These are phyloP conservation scores for Knoxia roxburghii DNA, from an alignment of 257 asterid species.

Conservation along the genomic window DNA sequence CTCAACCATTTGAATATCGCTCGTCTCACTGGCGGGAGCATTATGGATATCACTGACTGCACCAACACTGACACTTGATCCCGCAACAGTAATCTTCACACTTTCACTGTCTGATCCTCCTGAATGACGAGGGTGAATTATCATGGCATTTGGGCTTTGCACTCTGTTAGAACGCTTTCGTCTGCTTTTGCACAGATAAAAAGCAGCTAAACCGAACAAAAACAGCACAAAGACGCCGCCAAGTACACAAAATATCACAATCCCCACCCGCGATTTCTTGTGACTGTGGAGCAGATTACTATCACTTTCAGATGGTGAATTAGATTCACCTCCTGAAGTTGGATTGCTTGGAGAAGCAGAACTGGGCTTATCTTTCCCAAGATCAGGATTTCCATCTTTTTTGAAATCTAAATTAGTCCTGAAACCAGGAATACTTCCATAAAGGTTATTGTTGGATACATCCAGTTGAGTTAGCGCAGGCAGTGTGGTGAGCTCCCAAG, in stretches of 20 bases:
- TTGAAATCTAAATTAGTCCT: slow-evolving; percentile 47
- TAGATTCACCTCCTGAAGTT: slow-evolving; percentile 24
- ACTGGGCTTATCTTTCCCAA: slow-evolving; percentile 48
- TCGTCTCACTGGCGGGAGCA: slow-evolving; percentile 42
- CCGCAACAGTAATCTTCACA: slow-evolving; percentile 84
- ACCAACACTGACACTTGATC: slow-evolving; percentile 68
- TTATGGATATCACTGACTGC: slow-evolving; percentile 50
- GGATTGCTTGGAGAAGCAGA: slow-evolving; percentile 26
- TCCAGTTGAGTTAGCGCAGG: slow-evolving; percentile 55
- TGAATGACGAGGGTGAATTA: slow-evolving; percentile 76
- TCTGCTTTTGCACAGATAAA: slow-evolving; percentile 64
- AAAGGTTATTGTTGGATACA: slow-evolving; percentile 70
- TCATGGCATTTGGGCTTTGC: slow-evolving; percentile 75
- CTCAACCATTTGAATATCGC: slow-evolving; percentile 79
- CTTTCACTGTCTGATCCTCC: slow-evolving; percentile 78
- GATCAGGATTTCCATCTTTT: slow-evolving; percentile 61
- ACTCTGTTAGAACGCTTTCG: slow-evolving; percentile 65
- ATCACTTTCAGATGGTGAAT: slow-evolving; percentile 17
- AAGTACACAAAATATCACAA: slow-evolving; percentile 46
- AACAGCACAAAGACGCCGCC: slow-evolving; percentile 52
- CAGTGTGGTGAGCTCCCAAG: slow-evolving; percentile 49
- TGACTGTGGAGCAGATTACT: slow-evolving; percentile 9
- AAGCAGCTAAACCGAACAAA: slow-evolving; percentile 51
- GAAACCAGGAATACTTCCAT: slow-evolving; percentile 65
- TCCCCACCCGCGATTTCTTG: slow-evolving; percentile 37